Evolutionary conservation across 495 filamentous ascomycete genomes (phyloP).

Genomic region (Xylaria palmicola): DNA sequence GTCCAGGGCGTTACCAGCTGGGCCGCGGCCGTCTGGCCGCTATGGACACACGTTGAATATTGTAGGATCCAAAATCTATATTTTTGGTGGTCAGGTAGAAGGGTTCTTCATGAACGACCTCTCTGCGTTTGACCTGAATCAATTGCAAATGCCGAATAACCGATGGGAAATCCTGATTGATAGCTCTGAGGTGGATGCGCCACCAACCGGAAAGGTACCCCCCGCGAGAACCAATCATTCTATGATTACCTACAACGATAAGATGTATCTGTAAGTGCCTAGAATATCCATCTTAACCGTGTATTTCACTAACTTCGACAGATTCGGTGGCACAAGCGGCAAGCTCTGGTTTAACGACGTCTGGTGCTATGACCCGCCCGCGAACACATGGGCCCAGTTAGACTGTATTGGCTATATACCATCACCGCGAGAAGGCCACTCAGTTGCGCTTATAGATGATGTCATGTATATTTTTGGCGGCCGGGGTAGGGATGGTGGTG

Average conservation of each 20-base stretch:
- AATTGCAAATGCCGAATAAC: slow-evolving; percentile 81
- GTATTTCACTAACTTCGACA: slow-evolving; percentile 39
- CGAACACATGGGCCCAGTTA: slow-evolving; percentile 78
- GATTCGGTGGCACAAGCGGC: slow-evolving; percentile 95
- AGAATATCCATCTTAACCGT: neutral
- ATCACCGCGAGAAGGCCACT: slow-evolving; percentile 88
- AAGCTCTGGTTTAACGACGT: slow-evolving; percentile 98
- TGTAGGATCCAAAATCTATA: slow-evolving; percentile 90
- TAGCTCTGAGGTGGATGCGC: slow-evolving; percentile 68
- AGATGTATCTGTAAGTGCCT: slow-evolving; percentile 79
- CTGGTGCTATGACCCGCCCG: slow-evolving; percentile 86
- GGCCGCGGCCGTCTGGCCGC: slow-evolving; percentile 78
- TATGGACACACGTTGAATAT: slow-evolving; percentile 98
- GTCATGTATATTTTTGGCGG: slow-evolving; percentile 99
- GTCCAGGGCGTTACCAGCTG: slow-evolving; percentile 86
- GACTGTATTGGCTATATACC: slow-evolving; percentile 99
- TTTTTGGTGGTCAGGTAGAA: slow-evolving; percentile 97
- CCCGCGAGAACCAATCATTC: slow-evolving; percentile 94
- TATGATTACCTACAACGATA: slow-evolving; percentile 87
- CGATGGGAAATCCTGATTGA: slow-evolving; percentile 89
- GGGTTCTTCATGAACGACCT: slow-evolving; percentile 97
- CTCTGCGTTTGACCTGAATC: slow-evolving; percentile 94
- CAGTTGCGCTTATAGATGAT: slow-evolving; percentile 87
- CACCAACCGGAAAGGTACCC: slow-evolving; percentile 67
- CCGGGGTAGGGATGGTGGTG: slow-evolving; percentile 86